These are phyloP conservation scores for Saussurea involucrata DNA, from an alignment of 129 eudicot species.

Conservation along the genomic window DNA sequence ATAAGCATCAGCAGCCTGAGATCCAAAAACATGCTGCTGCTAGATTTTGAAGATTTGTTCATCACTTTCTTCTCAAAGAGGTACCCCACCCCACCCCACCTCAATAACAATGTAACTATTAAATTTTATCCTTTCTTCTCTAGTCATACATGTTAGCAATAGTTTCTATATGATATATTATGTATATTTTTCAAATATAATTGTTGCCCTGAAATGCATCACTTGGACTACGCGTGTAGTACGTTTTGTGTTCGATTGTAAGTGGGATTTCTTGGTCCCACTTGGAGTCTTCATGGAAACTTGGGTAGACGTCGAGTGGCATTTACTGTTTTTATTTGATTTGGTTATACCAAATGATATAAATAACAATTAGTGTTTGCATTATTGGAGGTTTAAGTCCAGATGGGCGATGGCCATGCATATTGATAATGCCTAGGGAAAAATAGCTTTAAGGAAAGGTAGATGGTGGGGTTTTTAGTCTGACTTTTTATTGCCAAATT, in stretches of 20 bases:
- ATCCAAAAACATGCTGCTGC: conserved; percentile 2
- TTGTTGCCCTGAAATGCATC: neutral
- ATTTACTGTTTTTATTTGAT: neutral
- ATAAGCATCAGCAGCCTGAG: conserved; percentile 23
- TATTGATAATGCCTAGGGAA: conserved; percentile 1
- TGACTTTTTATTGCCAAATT: conserved; percentile 2
- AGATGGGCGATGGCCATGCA: neutral
- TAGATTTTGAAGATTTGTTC: conserved; percentile 22
- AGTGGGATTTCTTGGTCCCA: conserved; percentile 10
- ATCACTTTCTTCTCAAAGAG: conserved; percentile 24
- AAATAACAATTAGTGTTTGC: conserved; percentile 21
- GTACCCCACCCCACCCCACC: conserved; percentile 13
- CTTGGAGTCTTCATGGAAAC: neutral
- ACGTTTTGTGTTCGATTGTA: conserved; percentile 4
- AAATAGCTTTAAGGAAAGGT: conserved; percentile 18
- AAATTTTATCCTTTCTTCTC: neutral
- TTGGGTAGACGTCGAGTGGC: neutral
- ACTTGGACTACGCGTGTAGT: conserved; percentile 10
- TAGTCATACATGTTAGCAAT: conserved; percentile 28
- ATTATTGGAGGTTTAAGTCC: conserved; percentile 20
- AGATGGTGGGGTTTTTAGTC: conserved; percentile 5
- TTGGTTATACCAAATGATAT: neutral
- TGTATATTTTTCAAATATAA: conserved; percentile 15
- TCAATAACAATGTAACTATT: conserved; percentile 15
- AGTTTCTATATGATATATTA: conserved; percentile 1